Conservation (phyloP, 805 yeast genomes). For the Saturnispora gosingensis region DNA sequence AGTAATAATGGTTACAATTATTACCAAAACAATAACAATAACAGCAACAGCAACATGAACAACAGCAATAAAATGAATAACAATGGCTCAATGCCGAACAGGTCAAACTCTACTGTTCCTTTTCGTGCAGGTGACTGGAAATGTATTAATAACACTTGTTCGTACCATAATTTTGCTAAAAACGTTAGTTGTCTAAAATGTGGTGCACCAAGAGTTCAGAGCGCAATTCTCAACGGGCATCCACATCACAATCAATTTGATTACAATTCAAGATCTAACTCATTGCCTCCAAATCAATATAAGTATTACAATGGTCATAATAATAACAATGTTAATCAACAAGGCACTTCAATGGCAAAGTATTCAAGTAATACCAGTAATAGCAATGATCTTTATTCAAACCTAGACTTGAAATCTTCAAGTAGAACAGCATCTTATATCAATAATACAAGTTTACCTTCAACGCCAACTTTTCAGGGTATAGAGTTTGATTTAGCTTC, state of each 20-base stretch:
- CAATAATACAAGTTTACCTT: not conserved
- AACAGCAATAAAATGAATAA: constrained; percentile 13
- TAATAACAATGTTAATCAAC: not conserved
- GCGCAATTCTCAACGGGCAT: constrained; percentile 25
- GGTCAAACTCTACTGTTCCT: constrained; percentile 50
- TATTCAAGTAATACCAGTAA: not conserved
- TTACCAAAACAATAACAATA: constrained; percentile 5
- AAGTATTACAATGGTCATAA: not conserved
- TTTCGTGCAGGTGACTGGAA: constrained; percentile 98
- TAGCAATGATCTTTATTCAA: not conserved
- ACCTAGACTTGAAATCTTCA: not conserved
- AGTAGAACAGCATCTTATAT: not conserved
- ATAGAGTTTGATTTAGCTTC: constrained; percentile 12
- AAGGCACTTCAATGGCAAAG: not conserved
- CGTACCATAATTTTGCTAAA: constrained; percentile 88
- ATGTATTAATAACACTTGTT: constrained; percentile 68
- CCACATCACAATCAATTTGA: constrained; percentile 18
- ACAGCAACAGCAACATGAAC: constrained; percentile 7
- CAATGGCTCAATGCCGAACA: constrained; percentile 14
- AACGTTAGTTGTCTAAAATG: constrained; percentile 81
- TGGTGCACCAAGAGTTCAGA: constrained; percentile 55
- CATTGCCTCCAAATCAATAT: constrained; percentile 9
- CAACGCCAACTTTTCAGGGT: constrained; percentile 3
- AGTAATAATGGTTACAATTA: constrained; percentile 9
- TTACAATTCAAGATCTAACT: constrained; percentile 10